Evolutionary conservation across 345 rosid species (phyloP), one percentile per base, ranked within the genome.

Genomic region (Populus pruinosa): DNA sequence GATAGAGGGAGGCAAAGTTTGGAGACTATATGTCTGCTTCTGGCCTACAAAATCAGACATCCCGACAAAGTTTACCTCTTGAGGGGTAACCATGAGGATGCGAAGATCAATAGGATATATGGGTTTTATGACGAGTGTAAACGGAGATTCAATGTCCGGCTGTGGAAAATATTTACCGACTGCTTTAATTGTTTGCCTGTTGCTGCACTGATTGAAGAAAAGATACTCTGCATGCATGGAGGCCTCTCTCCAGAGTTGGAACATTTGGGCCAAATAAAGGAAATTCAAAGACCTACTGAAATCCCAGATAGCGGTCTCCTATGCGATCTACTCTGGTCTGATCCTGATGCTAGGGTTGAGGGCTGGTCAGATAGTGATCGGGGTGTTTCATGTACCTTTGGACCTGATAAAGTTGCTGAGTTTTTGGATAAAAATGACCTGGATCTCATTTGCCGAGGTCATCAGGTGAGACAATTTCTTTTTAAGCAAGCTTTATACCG

Each of bases 51-150:
- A 80, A 88, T 96, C 76, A 85, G 98, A 41, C 88, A 92, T 72
- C 98, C 99, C 0, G 78, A 90, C 66, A 91, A 81, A 85, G 66
- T 96, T 35, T 84, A 55, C 76, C 97, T 94, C 75, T 84, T 96
- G 82, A 87, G 99, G 79, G 99, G 98, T 77, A 96, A 96, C 90
- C 99, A 96, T 38, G 99, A 96, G 85, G 99, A 96, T 67, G 94
- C 99, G 3, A 96, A 94, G 89, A 94, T 96, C 87, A 96, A 96
- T 25, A 79, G 97, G 75, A 87, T 96, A 76, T 96, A 96, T 76
- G 99, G 99, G 3, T 96, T 96, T 81, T 96, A 94, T 9, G 99
- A 96, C n/a, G 99, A 96, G 84, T 93, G 99, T 83, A 96, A 96
- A 82, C 86, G 99, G 82, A 83, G 99, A 78, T 94, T 96, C 76